phyloP scores from a whole-genome alignment of 768 basidiomycete genomes.

The Macrocybe gigantea region DNA sequence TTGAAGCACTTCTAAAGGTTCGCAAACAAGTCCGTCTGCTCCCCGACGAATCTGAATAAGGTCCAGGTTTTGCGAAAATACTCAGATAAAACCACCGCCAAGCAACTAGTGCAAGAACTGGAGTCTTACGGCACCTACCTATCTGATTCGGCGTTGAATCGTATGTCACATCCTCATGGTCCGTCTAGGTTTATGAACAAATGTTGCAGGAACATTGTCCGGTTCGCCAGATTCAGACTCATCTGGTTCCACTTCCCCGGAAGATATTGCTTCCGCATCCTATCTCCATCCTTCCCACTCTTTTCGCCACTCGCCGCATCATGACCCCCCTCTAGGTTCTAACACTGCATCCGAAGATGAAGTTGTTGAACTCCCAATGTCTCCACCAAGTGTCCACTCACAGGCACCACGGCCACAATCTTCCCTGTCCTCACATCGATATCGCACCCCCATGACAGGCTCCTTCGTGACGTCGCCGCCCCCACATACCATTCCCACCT shows the following conservation, averaged over 20 bases:
- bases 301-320: slow-evolving; percentile 15
- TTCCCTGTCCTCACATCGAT: slow-evolving; percentile 71
- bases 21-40: slow-evolving; percentile 4
- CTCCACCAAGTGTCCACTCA: slow-evolving; percentile 19
- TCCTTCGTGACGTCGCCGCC: slow-evolving; percentile 56
- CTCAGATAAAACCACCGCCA: slow-evolving; percentile 76
- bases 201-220: slow-evolving; percentile 29
- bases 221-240: slow-evolving; percentile 55
- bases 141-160: slow-evolving; percentile 56
- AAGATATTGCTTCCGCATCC: slow-evolving; percentile 11
- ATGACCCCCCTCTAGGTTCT: slow-evolving; percentile 28
- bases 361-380: slow-evolving; percentile 33
- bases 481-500: slow-evolving; percentile 44
- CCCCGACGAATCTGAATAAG: not conserved
- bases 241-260: slow-evolving; percentile 60
- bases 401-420: slow-evolving; percentile 61
- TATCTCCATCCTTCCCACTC: slow-evolving; percentile 13
- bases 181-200: not conserved
- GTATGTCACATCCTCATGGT: slow-evolving; percentile 29
- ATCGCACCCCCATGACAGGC: slow-evolving; percentile 70
- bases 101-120: slow-evolving; percentile 69
- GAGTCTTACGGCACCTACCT: slow-evolving; percentile 72
- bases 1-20: slow-evolving; percentile 82
- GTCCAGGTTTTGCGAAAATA: slow-evolving; percentile 74
- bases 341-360: slow-evolving; percentile 46